Conservation (phyloP, 2,329 filamentous ascomycete genomes). For the Erysiphe pulchra region DNA sequence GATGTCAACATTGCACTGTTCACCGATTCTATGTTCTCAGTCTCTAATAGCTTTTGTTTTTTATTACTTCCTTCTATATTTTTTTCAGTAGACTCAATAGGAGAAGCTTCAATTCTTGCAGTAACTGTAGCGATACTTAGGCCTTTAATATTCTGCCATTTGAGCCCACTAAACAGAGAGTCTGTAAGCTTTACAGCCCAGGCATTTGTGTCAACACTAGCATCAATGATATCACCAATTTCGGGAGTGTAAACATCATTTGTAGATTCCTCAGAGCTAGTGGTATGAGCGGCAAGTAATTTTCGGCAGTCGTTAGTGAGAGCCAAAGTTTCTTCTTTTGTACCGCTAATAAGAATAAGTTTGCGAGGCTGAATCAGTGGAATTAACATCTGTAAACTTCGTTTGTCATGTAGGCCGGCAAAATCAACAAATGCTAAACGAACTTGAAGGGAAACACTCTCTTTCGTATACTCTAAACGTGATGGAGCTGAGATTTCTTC, state of each 20-base stretch:
- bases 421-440: conserved; percentile 79
- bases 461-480: conserved; percentile 41
- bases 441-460: conserved; percentile 41
- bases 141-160: conserved; percentile 83
- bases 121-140: conserved; percentile 84
- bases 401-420: conserved; percentile 73
- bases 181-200: conserved; percentile 87
- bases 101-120: conserved; percentile 35
- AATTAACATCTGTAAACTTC: conserved; percentile 81
- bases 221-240: conserved; percentile 52
- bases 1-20: conserved; percentile 4
- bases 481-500: conserved; percentile 37
- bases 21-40: conserved; percentile 14
- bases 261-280: conserved; percentile 19
- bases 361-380: conserved; percentile 86
- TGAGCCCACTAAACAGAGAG: conserved; percentile 57
- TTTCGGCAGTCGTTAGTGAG: conserved; percentile 61
- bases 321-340: conserved; percentile 47
- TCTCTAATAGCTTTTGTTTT: conserved; percentile 18
- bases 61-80: conserved; percentile 19
- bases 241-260: conserved; percentile 59
- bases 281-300: conserved; percentile 24
- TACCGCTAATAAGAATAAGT: conserved; percentile 72
- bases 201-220: conserved; percentile 90
- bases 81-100: conserved; percentile 16